These are phyloP conservation scores for Solidago caesia DNA, from an alignment of 129 eudicot genomes.

Conservation along the genomic window DNA sequence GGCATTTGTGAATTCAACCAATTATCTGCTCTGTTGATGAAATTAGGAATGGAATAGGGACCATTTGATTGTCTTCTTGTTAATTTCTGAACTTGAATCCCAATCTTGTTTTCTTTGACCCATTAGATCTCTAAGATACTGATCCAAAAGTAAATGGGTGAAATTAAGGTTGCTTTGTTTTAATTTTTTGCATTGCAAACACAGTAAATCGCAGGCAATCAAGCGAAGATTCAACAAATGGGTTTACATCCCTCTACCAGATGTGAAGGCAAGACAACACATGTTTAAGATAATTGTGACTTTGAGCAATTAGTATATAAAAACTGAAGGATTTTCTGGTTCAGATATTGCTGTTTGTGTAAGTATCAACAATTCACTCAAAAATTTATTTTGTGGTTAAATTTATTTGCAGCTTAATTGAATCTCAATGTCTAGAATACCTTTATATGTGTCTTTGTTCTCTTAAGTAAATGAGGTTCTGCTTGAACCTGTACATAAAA, in stretches of 20 bases:
- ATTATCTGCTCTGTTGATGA: slow-evolving; percentile 76
- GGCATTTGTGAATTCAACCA: slow-evolving; percentile 61
- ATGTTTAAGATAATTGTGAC: slow-evolving; percentile 63
- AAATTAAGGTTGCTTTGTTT: background rate
- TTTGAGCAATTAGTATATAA: slow-evolving; percentile 47
- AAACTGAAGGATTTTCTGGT: slow-evolving; percentile 60
- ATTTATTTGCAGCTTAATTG: background rate
- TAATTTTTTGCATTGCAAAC: background rate
- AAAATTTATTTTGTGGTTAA: background rate
- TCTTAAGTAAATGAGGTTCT: slow-evolving; percentile 54
- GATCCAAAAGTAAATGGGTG: background rate
- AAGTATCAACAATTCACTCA: slow-evolving; percentile 16
- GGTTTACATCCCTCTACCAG: slow-evolving; percentile 60
- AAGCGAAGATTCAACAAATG: slow-evolving; percentile 58
- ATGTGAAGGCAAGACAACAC: slow-evolving; percentile 59
- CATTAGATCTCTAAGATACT: background rate
- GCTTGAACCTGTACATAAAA: slow-evolving; percentile 63
- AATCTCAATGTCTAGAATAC: slow-evolving; percentile 5
- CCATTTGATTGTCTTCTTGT: no score
- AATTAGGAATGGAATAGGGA: slow-evolving; percentile 40
- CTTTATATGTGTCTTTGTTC: background rate
- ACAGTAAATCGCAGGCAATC: slow-evolving; percentile 44
- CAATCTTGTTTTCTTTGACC: background rate
- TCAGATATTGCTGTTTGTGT: slow-evolving; percentile 68
- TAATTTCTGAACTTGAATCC: no score